phyloP scores from a whole-genome alignment of 2,329 filamentous ascomycete species.

The Penicillium oxalicum region DNA sequence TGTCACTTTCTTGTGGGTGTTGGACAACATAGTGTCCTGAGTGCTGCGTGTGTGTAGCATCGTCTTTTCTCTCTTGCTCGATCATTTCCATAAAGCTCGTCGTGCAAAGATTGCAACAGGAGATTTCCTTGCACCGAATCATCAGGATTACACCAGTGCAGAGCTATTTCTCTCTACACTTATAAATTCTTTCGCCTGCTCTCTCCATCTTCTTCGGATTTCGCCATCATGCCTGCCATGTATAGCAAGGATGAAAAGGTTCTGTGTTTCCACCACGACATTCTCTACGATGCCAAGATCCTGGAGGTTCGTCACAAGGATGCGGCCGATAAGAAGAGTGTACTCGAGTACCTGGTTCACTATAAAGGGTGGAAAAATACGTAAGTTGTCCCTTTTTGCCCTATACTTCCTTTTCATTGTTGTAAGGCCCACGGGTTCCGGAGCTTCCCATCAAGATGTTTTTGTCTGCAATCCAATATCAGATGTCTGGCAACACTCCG shows the following conservation, averaged over 20 bases:
- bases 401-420: slow-evolving; percentile 7
- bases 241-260: slow-evolving; percentile 79
- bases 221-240: slow-evolving; percentile 56
- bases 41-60: neutral
- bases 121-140: too few relatives aligned
- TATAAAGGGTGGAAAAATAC: slow-evolving; percentile 99
- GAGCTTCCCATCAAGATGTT: neutral
- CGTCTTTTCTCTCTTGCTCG: neutral
- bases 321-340: slow-evolving; percentile 61
- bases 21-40: neutral
- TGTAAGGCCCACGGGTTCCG: neutral
- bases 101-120: neutral
- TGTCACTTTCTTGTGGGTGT: neutral
- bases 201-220: neutral
- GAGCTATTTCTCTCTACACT: too few relatives aligned
- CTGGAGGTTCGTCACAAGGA: slow-evolving; percentile 66
- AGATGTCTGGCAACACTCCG: too few relatives aligned
- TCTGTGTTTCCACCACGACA: slow-evolving; percentile 93
- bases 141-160: too few relatives aligned
- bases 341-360: slow-evolving; percentile 85
- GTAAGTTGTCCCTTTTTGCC: slow-evolving; percentile 45
- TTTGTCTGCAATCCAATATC: neutral
- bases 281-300: slow-evolving; percentile 96
- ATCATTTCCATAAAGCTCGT: neutral
- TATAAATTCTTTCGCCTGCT: neutral